Percentiles rank a stretch among this genome's conserved stretches.
phyloP scores from a whole-genome alignment of 2,329 filamentous ascomycete species.

The Alternaria brassicae region DNA sequence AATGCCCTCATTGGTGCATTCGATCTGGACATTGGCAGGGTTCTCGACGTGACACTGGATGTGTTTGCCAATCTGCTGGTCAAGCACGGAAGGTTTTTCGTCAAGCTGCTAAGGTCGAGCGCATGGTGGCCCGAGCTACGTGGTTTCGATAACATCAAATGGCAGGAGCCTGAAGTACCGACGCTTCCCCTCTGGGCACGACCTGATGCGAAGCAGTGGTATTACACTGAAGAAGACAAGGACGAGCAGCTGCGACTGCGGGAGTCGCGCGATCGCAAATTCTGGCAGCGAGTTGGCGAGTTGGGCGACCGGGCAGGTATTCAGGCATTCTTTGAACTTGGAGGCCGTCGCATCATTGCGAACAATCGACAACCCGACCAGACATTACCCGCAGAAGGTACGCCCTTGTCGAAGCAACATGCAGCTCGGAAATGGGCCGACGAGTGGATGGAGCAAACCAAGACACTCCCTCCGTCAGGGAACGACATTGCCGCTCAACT shows the following conservation, averaged over 20 bases:
- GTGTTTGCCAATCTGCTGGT: conserved; percentile 93
- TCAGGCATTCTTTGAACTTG: conserved; percentile 88
- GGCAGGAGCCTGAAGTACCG: conserved; percentile 60
- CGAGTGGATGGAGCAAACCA: conserved; percentile 81
- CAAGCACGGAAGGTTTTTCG: conserved; percentile 91
- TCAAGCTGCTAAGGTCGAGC: conserved; percentile 88
- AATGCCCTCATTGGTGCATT: conserved; percentile 97
- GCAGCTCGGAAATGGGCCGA: conserved; percentile 43
- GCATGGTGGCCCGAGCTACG: conserved; percentile 92
- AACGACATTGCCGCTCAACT: conserved; percentile 93
- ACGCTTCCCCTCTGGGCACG: conserved; percentile 87
- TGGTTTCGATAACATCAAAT: conserved; percentile 59
- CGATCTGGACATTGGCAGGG: conserved; percentile 92
- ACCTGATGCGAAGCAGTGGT: conserved; percentile 71
- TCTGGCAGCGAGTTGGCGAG: conserved; percentile 82
- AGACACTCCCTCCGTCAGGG: conserved; percentile 80
- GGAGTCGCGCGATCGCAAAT: conserved; percentile 71
- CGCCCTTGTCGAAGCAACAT: conserved; percentile 53
- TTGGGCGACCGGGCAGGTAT: conserved; percentile 65
- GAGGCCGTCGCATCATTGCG: conserved; percentile 69
- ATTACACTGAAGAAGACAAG: conserved; percentile 73
- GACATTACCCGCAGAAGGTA: conserved; percentile 26
- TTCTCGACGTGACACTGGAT: conserved; percentile 91
- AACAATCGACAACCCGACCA: conserved; percentile 43
- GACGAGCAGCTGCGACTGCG: conserved; percentile 63